Evolutionary conservation across 768 basidiomycete genomes (phyloP).

Genomic region (Leucosporidium creatinivorum): DNA sequence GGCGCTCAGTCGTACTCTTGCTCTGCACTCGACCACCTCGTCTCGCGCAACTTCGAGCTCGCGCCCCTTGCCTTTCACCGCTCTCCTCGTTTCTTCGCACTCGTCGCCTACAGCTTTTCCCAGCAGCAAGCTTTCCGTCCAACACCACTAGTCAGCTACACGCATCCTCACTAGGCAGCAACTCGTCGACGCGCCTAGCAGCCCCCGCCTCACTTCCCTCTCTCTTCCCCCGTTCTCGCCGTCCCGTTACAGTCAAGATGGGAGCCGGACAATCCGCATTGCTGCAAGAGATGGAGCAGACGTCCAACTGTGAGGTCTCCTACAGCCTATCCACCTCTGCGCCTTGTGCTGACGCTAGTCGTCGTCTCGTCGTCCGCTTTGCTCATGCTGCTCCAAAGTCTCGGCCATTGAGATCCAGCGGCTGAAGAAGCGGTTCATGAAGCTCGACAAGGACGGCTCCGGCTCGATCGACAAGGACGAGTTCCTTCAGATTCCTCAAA

Average conservation of each 20-base stretch:
- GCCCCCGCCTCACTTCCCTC: neutral
- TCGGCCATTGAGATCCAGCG: constrained; percentile 87
- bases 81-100: too few relatives aligned
- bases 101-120: too few relatives aligned
- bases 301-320: constrained; percentile 82
- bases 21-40: too few relatives aligned
- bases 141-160: too few relatives aligned
- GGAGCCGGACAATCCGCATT: constrained; percentile 64
- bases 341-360: neutral
- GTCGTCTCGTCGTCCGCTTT: neutral
- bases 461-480: constrained; percentile 98
- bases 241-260: constrained; percentile 38
- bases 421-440: constrained; percentile 98
- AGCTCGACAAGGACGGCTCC: constrained; percentile 95
- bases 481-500: constrained; percentile 97
- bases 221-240: neutral
- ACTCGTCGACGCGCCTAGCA: neutral
- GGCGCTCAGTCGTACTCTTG: too few relatives aligned
- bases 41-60: too few relatives aligned
- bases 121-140: too few relatives aligned
- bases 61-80: too few relatives aligned
- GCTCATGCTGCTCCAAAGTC: constrained; percentile 52
- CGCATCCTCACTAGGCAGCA: too few relatives aligned
- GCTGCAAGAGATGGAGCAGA: constrained; percentile 95
- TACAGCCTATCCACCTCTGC: too few relatives aligned